Base-by-base conservation (phyloP, 2,329 filamentous ascomycete genomes). In the Nemania sp. region DNA sequence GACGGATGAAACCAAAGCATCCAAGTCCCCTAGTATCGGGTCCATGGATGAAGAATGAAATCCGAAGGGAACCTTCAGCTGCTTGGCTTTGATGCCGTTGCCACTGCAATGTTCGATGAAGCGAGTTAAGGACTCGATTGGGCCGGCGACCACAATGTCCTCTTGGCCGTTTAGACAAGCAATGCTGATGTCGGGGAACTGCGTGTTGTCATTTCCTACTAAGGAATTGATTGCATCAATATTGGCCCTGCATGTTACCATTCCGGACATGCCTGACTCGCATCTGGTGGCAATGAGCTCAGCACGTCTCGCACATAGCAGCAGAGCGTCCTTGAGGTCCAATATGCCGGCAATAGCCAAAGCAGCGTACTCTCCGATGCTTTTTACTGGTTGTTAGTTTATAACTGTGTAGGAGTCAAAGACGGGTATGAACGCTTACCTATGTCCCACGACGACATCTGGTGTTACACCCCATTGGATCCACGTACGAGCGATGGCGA, bases 151-250 rank as follows among this genome's bases (percentile, higher is more conserved):
- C 12, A 76, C 73, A 5, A 65, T 68, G 32, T 72, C 71, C 11
- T 67, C 63, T 1, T 65, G 66, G 13, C 71, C 68, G 46, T 75
- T 76, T 40, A 69, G 61, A 59, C 74, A 76, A 5, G 74, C 69
- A 20, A 76, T 62, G 17, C 42, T 20, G 5, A 71, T 29, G 4
- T 54, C 61, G 7, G 40, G n/a, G 25, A 65, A 57, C n/a, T 55
- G 40, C 13, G 49, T 11, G 20, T 48, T 46, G 40, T 53, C 29
- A 5, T 39, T n/a, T 6, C 42, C 40, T n/a, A 66, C 12, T 73
- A 59, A 12, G 62, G 20, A 5, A 12, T 56, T 11, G 59, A 56
- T 12, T 37, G 37, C 17, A 34, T 43, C 45, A 5, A 43, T 46
- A 13, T 58, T 48, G 17, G 53, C 48, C 45, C 62, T 65, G n/a